A percentile compares a stretch with the other conserved stretches of the same genome.
phyloP scores from a whole-genome alignment of 306 rosid genomes.

The Ormosia emarginata region DNA sequence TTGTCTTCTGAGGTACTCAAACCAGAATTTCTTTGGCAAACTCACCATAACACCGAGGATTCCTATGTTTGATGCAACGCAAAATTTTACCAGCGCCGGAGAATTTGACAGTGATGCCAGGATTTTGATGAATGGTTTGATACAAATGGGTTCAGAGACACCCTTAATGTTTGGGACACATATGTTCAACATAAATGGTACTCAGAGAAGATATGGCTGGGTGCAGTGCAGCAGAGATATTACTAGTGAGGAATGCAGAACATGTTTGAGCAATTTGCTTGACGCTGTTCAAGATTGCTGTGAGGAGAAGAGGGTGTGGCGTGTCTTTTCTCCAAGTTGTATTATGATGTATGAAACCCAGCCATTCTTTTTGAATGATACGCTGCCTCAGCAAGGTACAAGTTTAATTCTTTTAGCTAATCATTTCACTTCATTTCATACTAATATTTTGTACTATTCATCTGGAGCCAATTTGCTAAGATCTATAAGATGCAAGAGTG shows the following conservation, averaged over 20 bases:
- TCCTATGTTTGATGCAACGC: conserved; percentile 40
- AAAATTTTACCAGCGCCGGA: conserved; percentile 35
- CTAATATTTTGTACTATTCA: neutral
- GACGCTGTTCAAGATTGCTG: conserved; percentile 39
- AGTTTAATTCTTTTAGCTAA: neutral
- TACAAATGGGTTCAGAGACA: neutral
- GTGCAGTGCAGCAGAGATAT: conserved; percentile 47
- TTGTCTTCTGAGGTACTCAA: conserved; percentile 43
- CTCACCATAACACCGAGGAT: conserved; percentile 27
- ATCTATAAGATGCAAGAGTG: neutral
- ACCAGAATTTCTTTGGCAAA: conserved; percentile 28
- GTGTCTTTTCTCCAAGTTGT: conserved; percentile 46
- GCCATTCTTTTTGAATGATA: conserved; percentile 30
- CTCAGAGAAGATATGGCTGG: conserved; percentile 48
- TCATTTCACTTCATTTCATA: neutral
- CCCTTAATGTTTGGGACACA: conserved; percentile 42
- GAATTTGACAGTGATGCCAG: conserved; percentile 41
- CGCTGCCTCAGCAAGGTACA: conserved; percentile 27
- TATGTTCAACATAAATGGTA: conserved; percentile 46
- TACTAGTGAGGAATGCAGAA: conserved; percentile 37
- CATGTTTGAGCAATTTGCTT: conserved; percentile 41
- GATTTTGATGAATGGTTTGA: conserved; percentile 44
- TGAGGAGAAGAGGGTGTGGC: conserved; percentile 37
- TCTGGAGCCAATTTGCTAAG: neutral
- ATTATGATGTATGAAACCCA: conserved; percentile 48